phyloP scores from a whole-genome alignment of 2,329 filamentous ascomycete species.

The Moelleriella libera region DNA sequence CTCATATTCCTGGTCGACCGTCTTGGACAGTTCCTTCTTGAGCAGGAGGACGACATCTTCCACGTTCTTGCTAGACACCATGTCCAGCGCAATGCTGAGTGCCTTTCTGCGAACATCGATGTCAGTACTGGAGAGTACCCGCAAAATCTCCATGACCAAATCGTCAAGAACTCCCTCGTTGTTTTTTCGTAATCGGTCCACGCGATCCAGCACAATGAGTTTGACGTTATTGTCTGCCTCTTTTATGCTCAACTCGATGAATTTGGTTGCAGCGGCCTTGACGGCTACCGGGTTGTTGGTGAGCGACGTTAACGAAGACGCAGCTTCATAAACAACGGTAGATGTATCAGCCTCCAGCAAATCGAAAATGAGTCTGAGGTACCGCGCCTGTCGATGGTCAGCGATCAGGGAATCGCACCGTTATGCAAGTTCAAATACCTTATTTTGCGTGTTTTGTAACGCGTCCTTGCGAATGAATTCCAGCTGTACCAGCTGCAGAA shows the following conservation, averaged over 20 bases:
- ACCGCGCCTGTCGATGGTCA: conserved; percentile 48
- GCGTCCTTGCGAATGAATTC: conserved; percentile 98
- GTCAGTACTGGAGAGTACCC: conserved; percentile 87
- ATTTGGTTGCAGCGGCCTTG: conserved; percentile 88
- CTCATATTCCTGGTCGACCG: conserved; percentile 95
- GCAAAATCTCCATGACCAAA: conserved; percentile 89
- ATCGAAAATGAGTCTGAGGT: conserved; percentile 90
- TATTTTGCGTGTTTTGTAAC: conserved; percentile 86
- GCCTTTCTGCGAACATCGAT: conserved; percentile 92
- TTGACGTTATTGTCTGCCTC: conserved; percentile 99
- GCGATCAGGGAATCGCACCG: too few relatives aligned
- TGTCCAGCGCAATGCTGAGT: conserved; percentile 78
- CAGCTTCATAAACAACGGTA: conserved; percentile 94
- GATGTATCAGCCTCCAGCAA: conserved; percentile 84
- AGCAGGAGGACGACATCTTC: conserved; percentile 91
- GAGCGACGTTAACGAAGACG: conserved; percentile 82
- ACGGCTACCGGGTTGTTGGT: conserved; percentile 96
- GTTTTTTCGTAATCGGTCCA: conserved; percentile 73
- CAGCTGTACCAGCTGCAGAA: conserved; percentile 83
- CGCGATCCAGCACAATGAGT: conserved; percentile 89
- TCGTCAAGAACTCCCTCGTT: conserved; percentile 90
- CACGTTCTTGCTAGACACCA: conserved; percentile 98
- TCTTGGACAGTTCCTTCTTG: conserved; percentile 96
- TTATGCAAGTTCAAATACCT: conserved; percentile 36
- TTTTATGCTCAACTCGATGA: conserved; percentile 94